These are phyloP conservation scores for Lyophyllum shimeji DNA, from an alignment of 768 basidiomycete species.

Conservation along the genomic window DNA sequence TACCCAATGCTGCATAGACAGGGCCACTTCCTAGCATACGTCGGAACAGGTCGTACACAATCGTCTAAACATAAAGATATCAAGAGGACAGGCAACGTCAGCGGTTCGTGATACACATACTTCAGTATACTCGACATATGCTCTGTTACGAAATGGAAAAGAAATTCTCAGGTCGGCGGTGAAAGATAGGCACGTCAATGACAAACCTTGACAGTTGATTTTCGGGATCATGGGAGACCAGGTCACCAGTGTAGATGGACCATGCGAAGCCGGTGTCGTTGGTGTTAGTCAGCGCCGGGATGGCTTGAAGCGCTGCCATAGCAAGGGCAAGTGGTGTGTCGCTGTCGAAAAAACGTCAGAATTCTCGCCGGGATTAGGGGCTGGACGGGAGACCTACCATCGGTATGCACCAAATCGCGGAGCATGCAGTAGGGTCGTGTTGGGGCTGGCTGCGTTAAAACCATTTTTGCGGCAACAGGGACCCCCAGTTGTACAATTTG, in stretches of 20 bases:
- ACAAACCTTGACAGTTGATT: constrained; percentile 60
- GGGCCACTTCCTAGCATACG: constrained; percentile 61
- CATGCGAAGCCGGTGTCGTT: constrained; percentile 60
- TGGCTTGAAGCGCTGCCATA: constrained; percentile 60
- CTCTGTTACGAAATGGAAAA: constrained; percentile 33
- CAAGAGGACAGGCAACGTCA: not conserved
- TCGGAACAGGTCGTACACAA: constrained; percentile 68
- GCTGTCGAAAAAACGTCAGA: constrained; percentile 27
- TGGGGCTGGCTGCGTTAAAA: constrained; percentile 49
- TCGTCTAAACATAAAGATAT: constrained; percentile 37
- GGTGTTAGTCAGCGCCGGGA: constrained; percentile 66
- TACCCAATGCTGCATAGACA: constrained; percentile 75
- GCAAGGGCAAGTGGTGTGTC: constrained; percentile 66
- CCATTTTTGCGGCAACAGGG: constrained; percentile 64
- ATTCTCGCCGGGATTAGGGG: not conserved
- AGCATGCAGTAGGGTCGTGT: constrained; percentile 53
- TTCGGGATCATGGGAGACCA: constrained; percentile 70
- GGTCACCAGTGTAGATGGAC: constrained; percentile 70
- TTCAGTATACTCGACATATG: constrained; percentile 62
- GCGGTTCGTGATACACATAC: constrained; percentile 29
- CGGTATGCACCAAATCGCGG: constrained; percentile 66
- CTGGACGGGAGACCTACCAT: constrained; percentile 40
- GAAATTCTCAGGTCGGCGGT: not conserved
- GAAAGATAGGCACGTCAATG: not conserved
- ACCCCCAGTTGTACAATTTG: constrained; percentile 60